phyloP scores from a whole-genome alignment of 164 flowering plant species.

The Vitis amurensis region DNA sequence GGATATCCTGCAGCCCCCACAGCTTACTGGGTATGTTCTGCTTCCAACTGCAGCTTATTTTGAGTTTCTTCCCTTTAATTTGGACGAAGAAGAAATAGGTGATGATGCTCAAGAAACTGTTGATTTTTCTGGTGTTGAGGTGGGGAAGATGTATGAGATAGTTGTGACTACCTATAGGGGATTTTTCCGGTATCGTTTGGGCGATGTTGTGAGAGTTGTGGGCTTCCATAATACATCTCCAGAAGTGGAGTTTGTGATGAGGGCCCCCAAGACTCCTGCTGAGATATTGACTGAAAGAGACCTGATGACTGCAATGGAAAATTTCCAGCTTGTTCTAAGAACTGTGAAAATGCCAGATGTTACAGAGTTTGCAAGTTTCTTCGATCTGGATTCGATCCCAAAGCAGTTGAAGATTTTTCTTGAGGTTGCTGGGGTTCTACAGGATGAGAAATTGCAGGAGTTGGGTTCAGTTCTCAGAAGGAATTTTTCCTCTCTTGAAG shows the following conservation, averaged over 20 bases:
- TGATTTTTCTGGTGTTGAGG: conserved; percentile 41
- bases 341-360: conserved; percentile 19
- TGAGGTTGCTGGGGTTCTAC: conserved; percentile 27
- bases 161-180: conserved; percentile 56
- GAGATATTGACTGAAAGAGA: conserved; percentile 45
- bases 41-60: conserved; percentile 58
- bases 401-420: conserved; percentile 34
- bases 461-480: conserved; percentile 19
- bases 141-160: conserved; percentile 53
- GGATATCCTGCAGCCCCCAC: conserved; percentile 40
- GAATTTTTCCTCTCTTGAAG: conserved; percentile 33
- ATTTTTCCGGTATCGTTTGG: conserved; percentile 40
- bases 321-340: conserved; percentile 18
- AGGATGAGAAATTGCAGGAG: conserved; percentile 17
- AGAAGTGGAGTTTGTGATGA: conserved; percentile 41
- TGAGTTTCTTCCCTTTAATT: conserved; percentile 53
- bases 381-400: conserved; percentile 25
- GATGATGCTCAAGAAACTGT: conserved; percentile 22
- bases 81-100: not conserved
- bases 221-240: conserved; percentile 52
- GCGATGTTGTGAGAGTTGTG: conserved; percentile 45
- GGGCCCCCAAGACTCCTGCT: conserved; percentile 35
- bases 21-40: conserved; percentile 33
- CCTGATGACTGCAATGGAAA: conserved; percentile 37
- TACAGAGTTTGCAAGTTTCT: conserved; percentile 32